phyloP scores from a whole-genome alignment of 805 yeast species.

The Candida ovalis region DNA sequence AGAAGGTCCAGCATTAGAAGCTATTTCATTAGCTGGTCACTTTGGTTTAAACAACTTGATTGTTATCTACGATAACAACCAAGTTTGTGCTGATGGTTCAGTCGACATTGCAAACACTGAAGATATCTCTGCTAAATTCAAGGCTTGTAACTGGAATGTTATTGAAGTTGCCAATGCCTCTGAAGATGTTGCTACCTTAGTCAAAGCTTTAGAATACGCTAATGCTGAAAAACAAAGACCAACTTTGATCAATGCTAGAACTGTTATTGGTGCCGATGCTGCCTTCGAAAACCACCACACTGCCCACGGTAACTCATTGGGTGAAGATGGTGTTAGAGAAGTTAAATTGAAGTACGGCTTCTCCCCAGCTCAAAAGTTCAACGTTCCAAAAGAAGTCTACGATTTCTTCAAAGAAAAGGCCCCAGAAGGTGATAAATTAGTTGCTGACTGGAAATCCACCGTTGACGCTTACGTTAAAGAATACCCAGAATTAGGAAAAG shows the following conservation, averaged over 20 bases:
- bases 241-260: conserved; percentile 80
- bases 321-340: conserved; percentile 87
- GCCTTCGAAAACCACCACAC: conserved; percentile 77
- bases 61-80: conserved; percentile 94
- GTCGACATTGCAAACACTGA: conserved; percentile 91
- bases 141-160: conserved; percentile 93
- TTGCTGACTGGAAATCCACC: conserved; percentile 69
- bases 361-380: conserved; percentile 78
- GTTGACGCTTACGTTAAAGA: conserved; percentile 58
- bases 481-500: conserved; percentile 77
- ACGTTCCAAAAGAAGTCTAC: conserved; percentile 78
- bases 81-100: conserved; percentile 93
- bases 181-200: conserved; percentile 72
- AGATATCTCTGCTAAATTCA: conserved; percentile 80
- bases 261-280: conserved; percentile 94
- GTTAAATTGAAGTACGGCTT: conserved; percentile 81
- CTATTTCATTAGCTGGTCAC: conserved; percentile 94
- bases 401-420: conserved; percentile 60
- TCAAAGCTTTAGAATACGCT: conserved; percentile 49
- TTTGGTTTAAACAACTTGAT: conserved; percentile 87
- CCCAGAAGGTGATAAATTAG: conserved; percentile 59
- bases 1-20: conserved; percentile 97
- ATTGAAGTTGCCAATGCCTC: conserved; percentile 68
- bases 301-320: conserved; percentile 95
- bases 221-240: conserved; percentile 43